phyloP scores from a whole-genome alignment of 352 stramenopile species.

The Albugo laibachii region DNA sequence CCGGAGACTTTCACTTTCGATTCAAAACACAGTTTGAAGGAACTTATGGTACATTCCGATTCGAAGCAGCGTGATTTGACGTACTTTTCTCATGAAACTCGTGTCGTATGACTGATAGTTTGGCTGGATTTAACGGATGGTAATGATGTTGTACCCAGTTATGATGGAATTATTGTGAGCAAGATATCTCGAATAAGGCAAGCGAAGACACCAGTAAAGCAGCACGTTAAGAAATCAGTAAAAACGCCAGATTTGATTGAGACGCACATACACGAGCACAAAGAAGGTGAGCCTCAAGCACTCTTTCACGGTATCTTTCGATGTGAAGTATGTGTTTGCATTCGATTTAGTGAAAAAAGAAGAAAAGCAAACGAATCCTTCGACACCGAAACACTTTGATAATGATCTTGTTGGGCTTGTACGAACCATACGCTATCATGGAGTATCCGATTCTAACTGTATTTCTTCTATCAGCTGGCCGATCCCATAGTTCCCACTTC shows the following conservation, averaged over 20 bases:
- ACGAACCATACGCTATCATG: not conserved
- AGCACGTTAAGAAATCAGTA: slow-evolving; percentile 10
- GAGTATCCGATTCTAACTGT: not conserved
- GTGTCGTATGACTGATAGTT: slow-evolving; percentile 15
- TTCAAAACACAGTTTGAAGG: slow-evolving; percentile 76
- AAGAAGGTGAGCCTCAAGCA: slow-evolving; percentile 2
- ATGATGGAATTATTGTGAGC: slow-evolving; percentile 55
- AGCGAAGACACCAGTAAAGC: slow-evolving; percentile 3
- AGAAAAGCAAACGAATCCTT: slow-evolving; percentile 15
- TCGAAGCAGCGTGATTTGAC: not conserved
- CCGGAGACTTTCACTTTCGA: slow-evolving; percentile 66
- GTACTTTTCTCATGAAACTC: not conserved
- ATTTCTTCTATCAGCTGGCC: slow-evolving; percentile 16
- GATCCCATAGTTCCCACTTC: slow-evolving; percentile 19
- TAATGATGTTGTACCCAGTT: slow-evolving; percentile 45
- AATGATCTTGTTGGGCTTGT: slow-evolving; percentile 67
- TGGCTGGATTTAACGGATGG: slow-evolving; percentile 67
- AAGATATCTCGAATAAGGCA: slow-evolving; percentile 46
- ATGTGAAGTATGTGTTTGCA: not conserved
- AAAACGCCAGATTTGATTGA: slow-evolving; percentile 47
- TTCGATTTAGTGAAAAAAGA: not conserved
- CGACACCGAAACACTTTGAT: slow-evolving; percentile 40
- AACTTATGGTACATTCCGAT: slow-evolving; percentile 35
- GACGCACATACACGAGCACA: slow-evolving; percentile 13
- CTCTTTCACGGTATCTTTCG: too few relatives aligned